A percentile compares a stretch with the other conserved stretches of the same genome.
Conservation (phyloP, 768 basidiomycete genomes). For the Auricularia sp. region DNA sequence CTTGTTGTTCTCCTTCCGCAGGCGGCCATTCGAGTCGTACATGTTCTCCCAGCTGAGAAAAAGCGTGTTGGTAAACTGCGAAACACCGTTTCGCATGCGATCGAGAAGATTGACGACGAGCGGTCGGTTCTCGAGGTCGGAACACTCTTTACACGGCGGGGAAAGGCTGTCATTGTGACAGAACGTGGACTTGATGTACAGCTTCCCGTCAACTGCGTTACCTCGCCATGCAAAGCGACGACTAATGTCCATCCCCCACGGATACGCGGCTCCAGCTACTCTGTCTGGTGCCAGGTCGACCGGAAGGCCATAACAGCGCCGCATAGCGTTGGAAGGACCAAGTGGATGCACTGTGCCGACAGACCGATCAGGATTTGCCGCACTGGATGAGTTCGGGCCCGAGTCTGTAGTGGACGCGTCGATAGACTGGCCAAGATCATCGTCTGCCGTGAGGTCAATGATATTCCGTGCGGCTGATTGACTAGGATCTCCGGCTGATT, state of each 20-base stretch:
- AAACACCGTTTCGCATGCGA: slow-evolving; percentile 10
- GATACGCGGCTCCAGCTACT: slow-evolving; percentile 10
- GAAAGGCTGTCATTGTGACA: neutral
- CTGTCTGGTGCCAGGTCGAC: slow-evolving; percentile 4
- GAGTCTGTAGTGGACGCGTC: neutral
- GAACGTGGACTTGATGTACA: slow-evolving; percentile 2
- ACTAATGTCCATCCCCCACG: slow-evolving; percentile 9
- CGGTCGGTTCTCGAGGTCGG: neutral
- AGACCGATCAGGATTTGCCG: neutral
- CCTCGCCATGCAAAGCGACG: slow-evolving; percentile 9
- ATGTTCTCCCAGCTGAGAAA: slow-evolving; percentile 8
- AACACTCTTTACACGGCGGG: neutral
- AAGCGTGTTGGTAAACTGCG: slow-evolving; percentile 8
- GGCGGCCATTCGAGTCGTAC: neutral
- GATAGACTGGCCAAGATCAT: neutral
- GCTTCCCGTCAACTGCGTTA: neutral
- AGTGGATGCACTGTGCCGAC: neutral
- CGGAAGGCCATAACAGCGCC: slow-evolving; percentile 2
- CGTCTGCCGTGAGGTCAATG: neutral
- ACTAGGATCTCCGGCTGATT: neutral
- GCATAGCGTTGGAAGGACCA: neutral
- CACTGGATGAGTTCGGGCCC: neutral
- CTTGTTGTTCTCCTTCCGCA: slow-evolving; percentile 1
- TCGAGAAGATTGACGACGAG: slow-evolving; percentile 12
- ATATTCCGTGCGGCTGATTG: neutral